Conservation (phyloP, 176 grass and related monocot species). For the Thalia dealbata region DNA sequence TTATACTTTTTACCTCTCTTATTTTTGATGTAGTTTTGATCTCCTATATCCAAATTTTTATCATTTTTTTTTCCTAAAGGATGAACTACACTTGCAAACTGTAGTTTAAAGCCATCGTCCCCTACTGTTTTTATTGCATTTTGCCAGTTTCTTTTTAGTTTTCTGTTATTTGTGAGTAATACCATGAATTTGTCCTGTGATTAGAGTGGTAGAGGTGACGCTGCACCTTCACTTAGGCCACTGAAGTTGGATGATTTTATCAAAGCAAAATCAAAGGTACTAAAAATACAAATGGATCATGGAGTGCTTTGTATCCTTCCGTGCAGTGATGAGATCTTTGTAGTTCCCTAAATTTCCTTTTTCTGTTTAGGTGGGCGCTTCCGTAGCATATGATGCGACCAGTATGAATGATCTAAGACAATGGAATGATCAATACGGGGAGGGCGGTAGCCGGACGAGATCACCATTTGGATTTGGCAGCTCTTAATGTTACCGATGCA, state of each 20-base stretch:
- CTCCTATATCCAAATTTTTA: not conserved
- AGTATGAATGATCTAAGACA: conserved; percentile 86
- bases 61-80: not conserved
- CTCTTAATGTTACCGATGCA: not conserved
- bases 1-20: not conserved
- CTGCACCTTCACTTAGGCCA: conserved; percentile 35
- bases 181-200: not conserved
- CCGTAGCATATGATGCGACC: conserved; percentile 63
- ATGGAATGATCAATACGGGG: conserved; percentile 92
- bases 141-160: not conserved
- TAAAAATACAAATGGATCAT: not conserved
- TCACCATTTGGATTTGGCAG: conserved; percentile 65
- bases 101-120: not conserved
- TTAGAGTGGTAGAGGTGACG: conserved; percentile 34
- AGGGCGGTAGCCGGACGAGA: conserved; percentile 59
- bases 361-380: conserved; percentile 60
- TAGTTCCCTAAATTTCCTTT: not conserved
- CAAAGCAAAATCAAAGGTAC: conserved; percentile 88
- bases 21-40: not conserved
- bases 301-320: not conserved
- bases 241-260: conserved; percentile 85
- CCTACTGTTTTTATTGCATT: not conserved
- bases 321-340: not conserved
- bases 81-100: not conserved
- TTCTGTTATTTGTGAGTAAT: not conserved